Evolutionary conservation across 2,329 filamentous ascomycete species (phyloP), one percentile per base, ranked within the genome.

Genomic region (Fusarium redolens): DNA sequence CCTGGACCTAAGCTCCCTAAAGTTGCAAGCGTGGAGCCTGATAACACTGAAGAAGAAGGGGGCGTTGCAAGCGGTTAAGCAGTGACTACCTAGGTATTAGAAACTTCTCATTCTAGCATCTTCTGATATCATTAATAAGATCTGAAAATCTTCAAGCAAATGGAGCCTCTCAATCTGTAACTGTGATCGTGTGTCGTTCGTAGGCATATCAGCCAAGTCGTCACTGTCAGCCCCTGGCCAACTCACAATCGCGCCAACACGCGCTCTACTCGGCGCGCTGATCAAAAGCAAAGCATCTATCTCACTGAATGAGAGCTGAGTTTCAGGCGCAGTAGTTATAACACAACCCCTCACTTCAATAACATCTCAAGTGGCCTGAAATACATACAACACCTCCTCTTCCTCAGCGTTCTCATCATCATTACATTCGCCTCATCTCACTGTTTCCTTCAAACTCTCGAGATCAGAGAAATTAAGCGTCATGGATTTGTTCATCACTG

Each of bases 401-500:
- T 43, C 35, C 43, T 48, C 55, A 31, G 28, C 35, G 61, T 57
- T 35, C 28, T 58, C 52, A 43, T 33, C 30, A 41, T 55, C 22
- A 33, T 33, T 33, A 30, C 30, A 22, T 45, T 31, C 25, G 56
- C 44, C 44, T 38, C 35, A 44, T 28, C 41, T 62, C 59, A 48
- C 56, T 52, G 14, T 25, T n/a, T 25, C 31, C 33, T 67, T 52
- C 44, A 60, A 35, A 10, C 8, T 63, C 47, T 18, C 18, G 11
- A 33, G 9, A 43, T 31, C 35, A 22, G 17, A 41, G 35, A 38
- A 20, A 37, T 14, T 25, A 45, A 14, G 11, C 30, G 43, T 7
- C 35, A 78, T 78, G 76, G 76, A 78, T 44, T 68, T 78, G 31
- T 77, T 75, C 59, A 78, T 78, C 61, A 78, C 76, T 12, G 76